Evolutionary conservation across 2,329 filamentous ascomycete genomes (phyloP), one percentile per base, ranked within the genome.

Genomic region (Fusarium nematophilum): DNA sequence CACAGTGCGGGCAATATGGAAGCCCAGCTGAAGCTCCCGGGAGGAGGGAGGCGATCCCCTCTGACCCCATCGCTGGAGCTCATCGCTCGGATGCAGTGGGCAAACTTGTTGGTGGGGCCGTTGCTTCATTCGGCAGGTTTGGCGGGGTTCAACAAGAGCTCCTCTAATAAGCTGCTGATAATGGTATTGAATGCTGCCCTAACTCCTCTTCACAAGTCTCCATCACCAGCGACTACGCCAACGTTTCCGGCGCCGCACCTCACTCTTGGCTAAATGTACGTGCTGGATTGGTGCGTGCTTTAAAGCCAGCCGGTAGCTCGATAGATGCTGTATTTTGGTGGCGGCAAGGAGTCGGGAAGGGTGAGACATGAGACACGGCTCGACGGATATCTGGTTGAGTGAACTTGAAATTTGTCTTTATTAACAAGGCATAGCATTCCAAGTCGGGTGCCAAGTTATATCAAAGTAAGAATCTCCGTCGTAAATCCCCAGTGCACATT

Each of bases 101-200:
- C 37, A 63, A 49, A 62, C 43, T n/a, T n/a, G n/a, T 50, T 43
- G 48, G 48, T 51, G 48, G 48, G 48, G 39, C 39, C 23, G 31
- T 31, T 23, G 25, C 40, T 33, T 31, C 15, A 31, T 49, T 49
- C 45, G n/a, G n/a, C n/a, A n/a, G n/a, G 10, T 40, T 27, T 27
- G 48, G 48, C 30, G 30, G 48, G 39, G 48, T 52, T 63, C 55
- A 60, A 62, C 44, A 58, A 54, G 34, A 39, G 46, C 18, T 38
- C 57, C 39, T 40, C 38, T n/a, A n/a, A n/a, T n/a, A 52, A 54
- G 53, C 56, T 48, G 15, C 33, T 59, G 57, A n/a, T n/a, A n/a
- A n/a, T n/a, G n/a, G n/a, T n/a, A 56, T 52, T 63, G 50, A 40
- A 44, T 56, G 37, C 38, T 38, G 27, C 38, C 50, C 42, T 53